These are phyloP conservation scores for Lepiota venenata DNA, from an alignment of 768 basidiomycete genomes.

Conservation along the genomic window DNA sequence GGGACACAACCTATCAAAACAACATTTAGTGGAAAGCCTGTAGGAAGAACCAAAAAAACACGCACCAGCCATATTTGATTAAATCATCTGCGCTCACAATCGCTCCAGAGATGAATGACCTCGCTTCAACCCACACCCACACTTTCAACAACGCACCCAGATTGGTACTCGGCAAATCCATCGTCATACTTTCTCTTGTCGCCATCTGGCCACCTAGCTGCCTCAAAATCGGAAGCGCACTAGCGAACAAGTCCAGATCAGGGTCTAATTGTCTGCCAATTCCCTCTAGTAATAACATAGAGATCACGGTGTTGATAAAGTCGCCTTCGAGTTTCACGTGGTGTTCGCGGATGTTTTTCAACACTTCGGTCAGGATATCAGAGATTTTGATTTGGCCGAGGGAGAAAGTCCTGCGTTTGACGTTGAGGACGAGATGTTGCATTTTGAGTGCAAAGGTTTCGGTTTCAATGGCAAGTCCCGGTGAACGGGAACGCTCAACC, in stretches of 20 bases:
- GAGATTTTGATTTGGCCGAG: conserved; percentile 96
- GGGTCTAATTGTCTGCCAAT: conserved; percentile 95
- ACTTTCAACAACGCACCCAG: conserved; percentile 90
- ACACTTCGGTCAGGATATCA: conserved; percentile 87
- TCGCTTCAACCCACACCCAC: conserved; percentile 93
- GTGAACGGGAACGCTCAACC: conserved; percentile 91
- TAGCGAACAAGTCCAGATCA: conserved; percentile 89
- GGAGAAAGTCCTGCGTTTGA: conserved; percentile 96
- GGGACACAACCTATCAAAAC: conserved; percentile 23
- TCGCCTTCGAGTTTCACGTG: conserved; percentile 99
- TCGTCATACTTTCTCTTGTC: conserved; percentile 51
- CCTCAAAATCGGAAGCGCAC: conserved; percentile 89
- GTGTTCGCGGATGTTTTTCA: conserved; percentile 81
- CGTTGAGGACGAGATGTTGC: conserved; percentile 90
- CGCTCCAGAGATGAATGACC: conserved; percentile 78
- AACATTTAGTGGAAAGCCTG: background rate
- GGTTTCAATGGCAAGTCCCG: conserved; percentile 84
- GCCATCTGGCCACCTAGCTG: conserved; percentile 93
- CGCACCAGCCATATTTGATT: conserved; percentile 85
- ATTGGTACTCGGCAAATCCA: conserved; percentile 63
- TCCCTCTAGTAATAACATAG: conserved; percentile 89
- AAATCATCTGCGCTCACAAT: conserved; percentile 82
- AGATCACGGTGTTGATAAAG: conserved; percentile 97
- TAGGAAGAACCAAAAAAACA: background rate
- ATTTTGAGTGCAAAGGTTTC: conserved; percentile 98